Conservation (phyloP, 805 yeast genomes). For the Starmerella bombi region DNA sequence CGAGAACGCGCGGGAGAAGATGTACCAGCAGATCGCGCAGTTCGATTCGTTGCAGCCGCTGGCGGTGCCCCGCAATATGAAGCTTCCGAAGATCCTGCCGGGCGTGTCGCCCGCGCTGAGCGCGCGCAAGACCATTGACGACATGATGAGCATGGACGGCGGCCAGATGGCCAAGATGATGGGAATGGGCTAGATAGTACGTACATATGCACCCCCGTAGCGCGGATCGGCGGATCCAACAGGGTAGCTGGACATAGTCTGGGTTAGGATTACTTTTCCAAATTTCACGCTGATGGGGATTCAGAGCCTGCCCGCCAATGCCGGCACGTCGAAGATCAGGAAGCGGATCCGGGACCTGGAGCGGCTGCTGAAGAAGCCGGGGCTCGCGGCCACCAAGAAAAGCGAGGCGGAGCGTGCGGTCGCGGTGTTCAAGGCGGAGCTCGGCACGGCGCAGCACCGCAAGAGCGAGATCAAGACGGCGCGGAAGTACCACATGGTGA, state of each 20-base stretch:
- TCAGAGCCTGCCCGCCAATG: slow-evolving; percentile 20
- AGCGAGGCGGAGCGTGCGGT: slow-evolving; percentile 50
- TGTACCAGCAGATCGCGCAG: slow-evolving; percentile 20
- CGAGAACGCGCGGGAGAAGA: slow-evolving; percentile 33
- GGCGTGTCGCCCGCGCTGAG: slow-evolving; percentile 64
- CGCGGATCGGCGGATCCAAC: background rate
- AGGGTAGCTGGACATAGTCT: background rate
- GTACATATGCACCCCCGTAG: too few species aligned
- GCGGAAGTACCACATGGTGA: slow-evolving; percentile 79
- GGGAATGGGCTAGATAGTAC: slow-evolving; percentile 9
- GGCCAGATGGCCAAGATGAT: slow-evolving; percentile 15
- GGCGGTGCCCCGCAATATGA: slow-evolving; percentile 75
- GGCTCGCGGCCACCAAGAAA: slow-evolving; percentile 40
- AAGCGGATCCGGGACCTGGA: slow-evolving; percentile 80
- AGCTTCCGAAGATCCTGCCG: slow-evolving; percentile 81
- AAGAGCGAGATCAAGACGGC: slow-evolving; percentile 40
- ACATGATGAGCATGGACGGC: slow-evolving; percentile 13
- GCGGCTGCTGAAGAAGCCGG: slow-evolving; percentile 50
- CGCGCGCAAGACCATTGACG: slow-evolving; percentile 68
- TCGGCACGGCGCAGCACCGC: slow-evolving; percentile 36
- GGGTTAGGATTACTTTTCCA: background rate
- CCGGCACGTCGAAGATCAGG: slow-evolving; percentile 39
- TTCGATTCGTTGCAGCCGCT: slow-evolving; percentile 32
- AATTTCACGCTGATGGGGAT: slow-evolving; percentile 19
- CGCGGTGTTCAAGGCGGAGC: slow-evolving; percentile 47